Percentiles rank a stretch among this genome's conserved stretches.
Conservation (phyloP, 768 basidiomycete genomes). For the Phlebiopsis flavidoalba region DNA sequence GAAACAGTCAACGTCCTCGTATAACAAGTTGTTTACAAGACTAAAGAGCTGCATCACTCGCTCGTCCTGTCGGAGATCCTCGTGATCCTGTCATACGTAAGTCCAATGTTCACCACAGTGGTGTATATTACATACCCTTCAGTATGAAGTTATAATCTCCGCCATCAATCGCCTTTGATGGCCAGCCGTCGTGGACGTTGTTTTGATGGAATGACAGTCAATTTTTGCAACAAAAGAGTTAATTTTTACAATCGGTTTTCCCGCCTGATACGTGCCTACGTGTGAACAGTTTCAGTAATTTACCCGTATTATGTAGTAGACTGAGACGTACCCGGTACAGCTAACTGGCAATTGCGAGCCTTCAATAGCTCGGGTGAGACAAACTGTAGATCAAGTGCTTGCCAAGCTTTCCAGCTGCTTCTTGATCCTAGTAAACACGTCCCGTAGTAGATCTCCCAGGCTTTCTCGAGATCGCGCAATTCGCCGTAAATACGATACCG, state of each 20-base stretch:
- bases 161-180: constrained; percentile 86
- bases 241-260: constrained; percentile 78
- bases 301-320: not conserved
- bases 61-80: constrained; percentile 98
- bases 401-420: constrained; percentile 87
- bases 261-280: constrained; percentile 87
- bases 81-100: constrained; percentile 63
- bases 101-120: not conserved
- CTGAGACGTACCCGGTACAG: constrained; percentile 75
- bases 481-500: constrained; percentile 86
- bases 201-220: constrained; percentile 94
- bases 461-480: constrained; percentile 85
- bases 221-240: constrained; percentile 79
- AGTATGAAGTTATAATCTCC: constrained; percentile 88
- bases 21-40: constrained; percentile 90
- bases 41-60: constrained; percentile 99
- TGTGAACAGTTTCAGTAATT: not conserved
- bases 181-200: constrained; percentile 89
- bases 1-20: constrained; percentile 91
- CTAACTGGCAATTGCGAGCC: constrained; percentile 85
- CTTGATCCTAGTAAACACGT: constrained; percentile 94
- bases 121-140: constrained; percentile 57
- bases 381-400: constrained; percentile 91
- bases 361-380: constrained; percentile 91
- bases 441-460: constrained; percentile 99